Percentiles rank a stretch among this genome's conserved stretches.
Evolutionary conservation across 83 land plant genomes (phyloP).

Genomic region (Isoetes engelmannii): DNA sequence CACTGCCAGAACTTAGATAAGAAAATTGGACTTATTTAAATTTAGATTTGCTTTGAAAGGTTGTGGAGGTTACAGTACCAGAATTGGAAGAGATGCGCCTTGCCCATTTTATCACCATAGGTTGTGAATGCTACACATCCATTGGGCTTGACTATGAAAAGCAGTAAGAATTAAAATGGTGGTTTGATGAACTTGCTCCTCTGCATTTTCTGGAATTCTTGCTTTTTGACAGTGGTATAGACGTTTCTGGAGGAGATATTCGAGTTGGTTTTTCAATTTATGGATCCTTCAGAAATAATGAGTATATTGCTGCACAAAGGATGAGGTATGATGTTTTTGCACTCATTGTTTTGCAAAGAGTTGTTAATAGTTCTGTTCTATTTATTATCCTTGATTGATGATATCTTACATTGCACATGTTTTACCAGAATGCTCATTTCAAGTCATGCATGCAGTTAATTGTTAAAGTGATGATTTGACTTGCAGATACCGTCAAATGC

Average conservation of each 20-base stretch:
- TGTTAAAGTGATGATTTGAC: neutral
- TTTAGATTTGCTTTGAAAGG: slow-evolving; percentile 26
- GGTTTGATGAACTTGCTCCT: neutral
- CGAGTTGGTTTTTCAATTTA: slow-evolving; percentile 53
- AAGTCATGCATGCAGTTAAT: neutral
- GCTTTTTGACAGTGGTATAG: slow-evolving; percentile 18
- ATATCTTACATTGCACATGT: neutral
- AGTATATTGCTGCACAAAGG: slow-evolving; percentile 62
- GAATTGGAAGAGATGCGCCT: slow-evolving; percentile 88
- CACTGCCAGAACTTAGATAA: neutral
- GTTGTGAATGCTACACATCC: slow-evolving; percentile 58
- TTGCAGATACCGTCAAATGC: slow-evolving; percentile 73
- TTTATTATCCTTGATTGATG: neutral
- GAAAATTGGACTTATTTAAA: neutral
- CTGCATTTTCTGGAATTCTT: neutral
- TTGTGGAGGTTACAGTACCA: slow-evolving; percentile 74
- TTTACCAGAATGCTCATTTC: neutral
- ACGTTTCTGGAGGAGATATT: slow-evolving; percentile 55
- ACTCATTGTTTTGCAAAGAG: neutral
- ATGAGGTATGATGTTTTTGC: slow-evolving; percentile 40
- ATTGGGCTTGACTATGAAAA: slow-evolving; percentile 45
- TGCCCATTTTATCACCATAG: slow-evolving; percentile 82
- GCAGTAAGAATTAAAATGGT: slow-evolving; percentile 32
- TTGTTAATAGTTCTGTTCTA: neutral
- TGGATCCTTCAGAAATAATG: slow-evolving; percentile 46